Base-by-base conservation (phyloP, 2,329 filamentous ascomycete species). In the Neurospora sp. region DNA sequence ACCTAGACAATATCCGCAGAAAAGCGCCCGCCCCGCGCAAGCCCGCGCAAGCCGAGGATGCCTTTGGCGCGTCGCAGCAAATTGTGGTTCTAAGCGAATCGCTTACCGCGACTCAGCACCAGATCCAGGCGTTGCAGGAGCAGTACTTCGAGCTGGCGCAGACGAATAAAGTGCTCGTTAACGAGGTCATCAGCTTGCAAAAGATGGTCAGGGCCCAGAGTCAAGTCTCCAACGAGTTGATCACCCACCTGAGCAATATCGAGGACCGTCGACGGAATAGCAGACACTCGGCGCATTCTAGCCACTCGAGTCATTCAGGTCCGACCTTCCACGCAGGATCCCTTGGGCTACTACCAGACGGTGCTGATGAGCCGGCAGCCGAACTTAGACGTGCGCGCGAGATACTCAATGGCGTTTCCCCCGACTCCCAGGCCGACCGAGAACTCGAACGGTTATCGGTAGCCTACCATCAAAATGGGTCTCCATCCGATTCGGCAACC, bases 1-100 rank as follows among this genome's bases (percentile, higher is more conserved):
- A 93, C 66, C 85, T 99, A 67, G 96, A 99, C 77, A 98, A 97
- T 75, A 99, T 99, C 77, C 89, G 93, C 76, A 87, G 96, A 75
- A 99, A 99, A 82, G 95, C 96, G 2, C 96, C 96, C 0, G 93
- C 95, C 1, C 92, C 95, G 3, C 86, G 95, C 74, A 98, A 97
- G 78, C 81, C 85, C 3, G 86, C 87, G 74, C 82, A 83, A 11
- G 79, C 84, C 19, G 90, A 90, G 70, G 93, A 97, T 68, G 86
- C 91, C 66, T 90, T 92, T 70, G 88, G 92, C 33, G 91, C 93
- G 1, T 90, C 90, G 33, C 93, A 97, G 78, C 95, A 97, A 79
- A 91, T 97, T 78, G 91, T 95, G 73, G 86, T 97, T 74, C 87
- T 97, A 76, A 95, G 93, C 79, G 92, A 93, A 76, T 93, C 96